Evolutionary conservation across 2,329 filamentous ascomycete genomes (phyloP), one percentile per base, ranked within the genome.

Genomic region (Diaporthe caulivora): DNA sequence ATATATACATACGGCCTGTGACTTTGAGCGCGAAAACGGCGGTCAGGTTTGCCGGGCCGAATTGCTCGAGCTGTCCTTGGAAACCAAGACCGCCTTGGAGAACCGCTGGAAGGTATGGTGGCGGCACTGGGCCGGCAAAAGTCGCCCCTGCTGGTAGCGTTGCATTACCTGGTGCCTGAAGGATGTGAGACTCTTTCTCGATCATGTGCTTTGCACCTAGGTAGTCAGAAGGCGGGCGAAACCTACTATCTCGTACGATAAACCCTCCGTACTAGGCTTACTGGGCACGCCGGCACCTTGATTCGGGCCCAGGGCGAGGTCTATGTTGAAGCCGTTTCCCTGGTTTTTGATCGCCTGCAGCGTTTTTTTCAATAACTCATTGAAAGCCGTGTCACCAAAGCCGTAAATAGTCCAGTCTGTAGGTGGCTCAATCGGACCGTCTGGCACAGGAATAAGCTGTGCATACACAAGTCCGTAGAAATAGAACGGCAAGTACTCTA

Each of bases 221-320:
- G 77, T 7, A 83, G 77, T 0, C 83, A 71, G 1, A 77, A 75
- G 0, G 83, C 81, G 1, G 86, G 86, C 13, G 17, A 15, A 40
- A 51, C 68, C n/a, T 40, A 71, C 68, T n/a, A 71, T 40, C 15
- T 71, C 54, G 21, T 60, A 58, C 31, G 68, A 58, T 5, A 71
- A 15, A 15, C 68, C 68, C 5, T 71, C 55, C 31, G 68, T 62
- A 2, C 68, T 44, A 53, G 68, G 68, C 17, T 51, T 55, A 62
- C 68, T 71, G 7, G 68, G 68, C 3, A 87, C 84, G 18, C 87
- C 87, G 58, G 83, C 81, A 5, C 86, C 87, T 76, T 86, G 84
- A 73, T 86, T 86, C 0, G 86, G 83, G 0, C 86, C 86, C 1
- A 88, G 62, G 0, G 83, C 79, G 76, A 86, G 85, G 75, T 88